Conservation (phyloP, 805 yeast genomes). For the Ogataea zsoltii region DNA sequence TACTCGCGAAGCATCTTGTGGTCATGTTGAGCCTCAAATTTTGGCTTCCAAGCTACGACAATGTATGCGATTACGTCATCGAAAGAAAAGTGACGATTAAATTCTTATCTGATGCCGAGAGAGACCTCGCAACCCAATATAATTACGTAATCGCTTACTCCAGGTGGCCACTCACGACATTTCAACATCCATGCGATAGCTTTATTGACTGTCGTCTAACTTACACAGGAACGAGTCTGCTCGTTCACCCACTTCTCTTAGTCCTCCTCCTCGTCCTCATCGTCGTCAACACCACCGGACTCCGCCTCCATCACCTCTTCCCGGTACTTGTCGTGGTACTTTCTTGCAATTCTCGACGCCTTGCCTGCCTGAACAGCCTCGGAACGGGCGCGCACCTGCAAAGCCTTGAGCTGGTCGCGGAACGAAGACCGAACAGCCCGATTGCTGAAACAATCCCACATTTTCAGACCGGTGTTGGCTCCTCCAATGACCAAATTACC, state of each 20-base stretch:
- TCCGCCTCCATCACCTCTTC: slow-evolving; percentile 67
- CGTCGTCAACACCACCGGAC: slow-evolving; percentile 63
- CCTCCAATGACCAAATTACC: slow-evolving; percentile 90
- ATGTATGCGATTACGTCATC: too few species aligned
- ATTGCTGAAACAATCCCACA: slow-evolving; percentile 92
- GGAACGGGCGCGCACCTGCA: slow-evolving; percentile 58
- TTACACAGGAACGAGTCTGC: not conserved
- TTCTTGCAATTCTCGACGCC: slow-evolving; percentile 75
- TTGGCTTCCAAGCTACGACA: too few species aligned
- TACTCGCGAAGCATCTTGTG: too few species aligned
- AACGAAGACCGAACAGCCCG: slow-evolving; percentile 72
- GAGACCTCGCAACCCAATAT: too few species aligned
- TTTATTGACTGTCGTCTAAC: not conserved
- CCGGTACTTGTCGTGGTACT: slow-evolving; percentile 49
- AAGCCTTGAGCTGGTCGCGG: slow-evolving; percentile 51
- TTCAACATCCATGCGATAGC: too few species aligned
- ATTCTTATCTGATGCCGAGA: too few species aligned
- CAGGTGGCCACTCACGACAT: too few species aligned
- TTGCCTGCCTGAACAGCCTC: slow-evolving; percentile 57
- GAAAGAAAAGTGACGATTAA: too few species aligned
- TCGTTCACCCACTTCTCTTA: slow-evolving; percentile 18
- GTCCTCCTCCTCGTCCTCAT: slow-evolving; percentile 54
- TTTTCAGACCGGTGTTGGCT: slow-evolving; percentile 74
- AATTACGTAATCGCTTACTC: too few species aligned
- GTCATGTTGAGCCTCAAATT: too few species aligned